Base-by-base conservation (phyloP, 805 yeast genomes). In the Candida vaughaniae region DNA sequence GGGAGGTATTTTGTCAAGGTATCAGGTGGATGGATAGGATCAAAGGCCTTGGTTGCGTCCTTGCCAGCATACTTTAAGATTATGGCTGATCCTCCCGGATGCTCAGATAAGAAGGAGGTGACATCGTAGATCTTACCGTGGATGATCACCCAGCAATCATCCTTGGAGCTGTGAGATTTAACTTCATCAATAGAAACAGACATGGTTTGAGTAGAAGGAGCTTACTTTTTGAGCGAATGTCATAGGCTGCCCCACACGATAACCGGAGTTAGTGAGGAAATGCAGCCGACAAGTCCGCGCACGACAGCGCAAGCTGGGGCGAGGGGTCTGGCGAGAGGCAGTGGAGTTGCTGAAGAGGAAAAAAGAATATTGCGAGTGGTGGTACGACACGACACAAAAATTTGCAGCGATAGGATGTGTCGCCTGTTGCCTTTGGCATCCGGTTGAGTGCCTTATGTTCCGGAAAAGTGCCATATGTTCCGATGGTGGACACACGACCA, bases 1-100 rank as follows among this genome's bases (percentile, higher is more conserved):
- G 58, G 95, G 25, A 86, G 59, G 49, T 79, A 80, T 52, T 81
- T 80, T 19, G 77, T 80, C 36, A 91, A 69, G 5, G 87, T 84
- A 50, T 89, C 96, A n/a, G 82, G 77, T 0, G 98, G 93, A 60
- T 91, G 99, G 42, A 91, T 73, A 14, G 95, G 96, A 41, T 83
- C 86, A 55, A 88, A 91, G 7, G 86, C 78, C 49, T 82, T 80
- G 6, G 93, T 82, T 8, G 91, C 95, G 43, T 66, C 71, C 39
- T 59, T 60, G 1, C 75, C 72, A n/a, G 68, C 65, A 51, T 56
- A 79, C 52, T 75, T 76, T 38, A 75, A 57, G 23, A 79, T 75
- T 36, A 78, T 71, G 4, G 64, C 68, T 14, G 71, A 51, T 3
- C 85, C 85, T 22, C 85, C 85, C 8, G 85, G 85, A 48, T 79